These are phyloP conservation scores for Magnaporthales sp. DNA, from an alignment of 2,329 filamentous ascomycete genomes.

Conservation along the genomic window DNA sequence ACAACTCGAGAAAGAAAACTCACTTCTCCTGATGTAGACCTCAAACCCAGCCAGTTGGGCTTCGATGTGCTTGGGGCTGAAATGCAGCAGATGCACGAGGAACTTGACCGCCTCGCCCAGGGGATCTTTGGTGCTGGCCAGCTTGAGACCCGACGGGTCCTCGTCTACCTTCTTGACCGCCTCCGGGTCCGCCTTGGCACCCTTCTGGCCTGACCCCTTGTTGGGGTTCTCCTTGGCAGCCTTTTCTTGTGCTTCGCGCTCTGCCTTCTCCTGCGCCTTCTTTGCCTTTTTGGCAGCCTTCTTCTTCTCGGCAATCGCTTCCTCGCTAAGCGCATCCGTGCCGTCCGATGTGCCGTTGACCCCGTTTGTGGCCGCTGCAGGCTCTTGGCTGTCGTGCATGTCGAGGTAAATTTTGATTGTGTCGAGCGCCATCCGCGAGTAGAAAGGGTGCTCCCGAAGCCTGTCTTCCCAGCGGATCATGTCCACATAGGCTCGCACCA, in stretches of 20 bases:
- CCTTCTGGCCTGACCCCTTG: slow-evolving; percentile 48
- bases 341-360: slow-evolving; percentile 55
- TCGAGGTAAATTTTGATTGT: slow-evolving; percentile 74
- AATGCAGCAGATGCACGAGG: slow-evolving; percentile 70
- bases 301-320: slow-evolving; percentile 63
- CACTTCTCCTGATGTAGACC: slow-evolving; percentile 77
- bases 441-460: slow-evolving; percentile 88
- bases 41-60: slow-evolving; percentile 84
- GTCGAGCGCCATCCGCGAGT: slow-evolving; percentile 70
- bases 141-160: slow-evolving; percentile 74
- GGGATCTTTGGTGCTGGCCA: slow-evolving; percentile 74
- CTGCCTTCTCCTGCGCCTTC: slow-evolving; percentile 55
- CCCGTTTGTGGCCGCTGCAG: slow-evolving; percentile 45
- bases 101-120: slow-evolving; percentile 84
- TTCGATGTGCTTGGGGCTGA: slow-evolving; percentile 70
- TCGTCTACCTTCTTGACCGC: slow-evolving; percentile 78
- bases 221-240: slow-evolving; percentile 76
- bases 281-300: slow-evolving; percentile 86
- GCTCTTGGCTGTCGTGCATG: slow-evolving; percentile 62
- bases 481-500: slow-evolving; percentile 88
- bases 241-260: slow-evolving; percentile 72
- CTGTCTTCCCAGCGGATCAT: slow-evolving; percentile 96
- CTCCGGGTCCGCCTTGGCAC: slow-evolving; percentile 45
- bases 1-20: slow-evolving; percentile 20
- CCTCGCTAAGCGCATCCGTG: slow-evolving; percentile 29